A percentile compares a stretch with the other conserved stretches of the same genome.
These are phyloP conservation scores for Cicer bijugum DNA, from an alignment of 306 rosid genomes.

Conservation along the genomic window DNA sequence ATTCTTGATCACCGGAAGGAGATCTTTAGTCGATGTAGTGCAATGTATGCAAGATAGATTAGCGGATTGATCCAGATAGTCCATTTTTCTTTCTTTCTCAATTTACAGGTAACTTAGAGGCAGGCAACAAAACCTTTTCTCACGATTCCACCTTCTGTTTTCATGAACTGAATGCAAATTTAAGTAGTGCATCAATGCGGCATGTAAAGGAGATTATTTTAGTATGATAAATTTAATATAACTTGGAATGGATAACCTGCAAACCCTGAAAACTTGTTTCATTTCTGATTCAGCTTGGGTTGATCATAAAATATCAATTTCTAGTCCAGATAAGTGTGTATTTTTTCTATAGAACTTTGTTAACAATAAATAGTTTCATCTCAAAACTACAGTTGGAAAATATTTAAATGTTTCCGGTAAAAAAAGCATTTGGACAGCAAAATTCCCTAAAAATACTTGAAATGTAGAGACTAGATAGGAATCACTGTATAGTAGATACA, in stretches of 20 bases:
- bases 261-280: conserved; percentile 32
- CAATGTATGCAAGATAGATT: conserved; percentile 24
- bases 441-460: conserved; percentile 10
- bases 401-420: conserved; percentile 14
- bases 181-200: conserved; percentile 25
- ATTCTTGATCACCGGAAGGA: conserved; percentile 10
- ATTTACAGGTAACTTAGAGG: conserved; percentile 15
- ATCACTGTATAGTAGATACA: conserved; percentile 1
- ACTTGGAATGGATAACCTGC: neutral
- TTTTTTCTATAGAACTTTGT: conserved; percentile 14
- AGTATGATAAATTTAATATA: neutral
- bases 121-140: neutral
- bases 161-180: conserved; percentile 29
- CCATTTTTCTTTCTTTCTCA: conserved; percentile 5
- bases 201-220: conserved; percentile 1
- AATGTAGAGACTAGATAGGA: neutral
- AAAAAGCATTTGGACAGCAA: conserved; percentile 24
- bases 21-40: conserved; percentile 10
- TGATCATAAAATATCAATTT: conserved; percentile 33
- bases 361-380: conserved; percentile 20
- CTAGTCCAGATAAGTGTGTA: conserved; percentile 18
- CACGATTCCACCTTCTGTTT: conserved; percentile 27
- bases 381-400: conserved; percentile 3
- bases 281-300: conserved; percentile 29
- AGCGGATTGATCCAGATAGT: conserved; percentile 5